These are phyloP conservation scores for Annulohypoxylon truncatum DNA, from an alignment of 2,329 filamentous ascomycete species.

Conservation along the genomic window DNA sequence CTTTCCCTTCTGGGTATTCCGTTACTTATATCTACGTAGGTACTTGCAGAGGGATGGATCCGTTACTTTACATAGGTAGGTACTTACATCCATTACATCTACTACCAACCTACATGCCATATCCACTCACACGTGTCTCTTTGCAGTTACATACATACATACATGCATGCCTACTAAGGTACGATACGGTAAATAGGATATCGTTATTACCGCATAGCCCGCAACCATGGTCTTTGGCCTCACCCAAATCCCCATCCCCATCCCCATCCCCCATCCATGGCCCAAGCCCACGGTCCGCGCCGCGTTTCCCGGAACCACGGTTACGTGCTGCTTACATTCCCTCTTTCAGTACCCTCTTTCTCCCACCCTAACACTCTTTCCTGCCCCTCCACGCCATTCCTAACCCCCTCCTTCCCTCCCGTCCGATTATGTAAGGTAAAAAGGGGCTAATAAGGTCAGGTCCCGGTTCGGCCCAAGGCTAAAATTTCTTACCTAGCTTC, in stretches of 20 bases:
- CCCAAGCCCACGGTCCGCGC: neutral
- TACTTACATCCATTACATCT: neutral
- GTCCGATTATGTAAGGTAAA: neutral
- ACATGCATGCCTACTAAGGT: neutral
- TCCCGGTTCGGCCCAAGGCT: no score
- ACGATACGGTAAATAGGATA: neutral
- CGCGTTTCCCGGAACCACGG: neutral
- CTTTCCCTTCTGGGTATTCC: neutral
- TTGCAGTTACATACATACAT: constrained; percentile 1
- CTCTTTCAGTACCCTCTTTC: neutral
- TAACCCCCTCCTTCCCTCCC: neutral
- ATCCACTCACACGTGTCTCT: constrained; percentile 1
- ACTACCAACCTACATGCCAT: neutral
- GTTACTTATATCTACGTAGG: no score
- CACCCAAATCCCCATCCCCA: no score
- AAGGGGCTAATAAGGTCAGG: no score
- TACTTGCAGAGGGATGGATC: neutral
- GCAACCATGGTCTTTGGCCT: no score
- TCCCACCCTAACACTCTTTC: neutral
- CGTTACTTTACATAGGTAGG: neutral
- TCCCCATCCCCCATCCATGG: neutral
- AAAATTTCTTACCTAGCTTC: no score
- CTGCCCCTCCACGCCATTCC: neutral
- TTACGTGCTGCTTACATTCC: neutral
- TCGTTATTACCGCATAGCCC: neutral